Evolutionary conservation across 2,329 filamentous ascomycete genomes (phyloP).

Genomic region (Phyllosticta citribraziliensis): DNA sequence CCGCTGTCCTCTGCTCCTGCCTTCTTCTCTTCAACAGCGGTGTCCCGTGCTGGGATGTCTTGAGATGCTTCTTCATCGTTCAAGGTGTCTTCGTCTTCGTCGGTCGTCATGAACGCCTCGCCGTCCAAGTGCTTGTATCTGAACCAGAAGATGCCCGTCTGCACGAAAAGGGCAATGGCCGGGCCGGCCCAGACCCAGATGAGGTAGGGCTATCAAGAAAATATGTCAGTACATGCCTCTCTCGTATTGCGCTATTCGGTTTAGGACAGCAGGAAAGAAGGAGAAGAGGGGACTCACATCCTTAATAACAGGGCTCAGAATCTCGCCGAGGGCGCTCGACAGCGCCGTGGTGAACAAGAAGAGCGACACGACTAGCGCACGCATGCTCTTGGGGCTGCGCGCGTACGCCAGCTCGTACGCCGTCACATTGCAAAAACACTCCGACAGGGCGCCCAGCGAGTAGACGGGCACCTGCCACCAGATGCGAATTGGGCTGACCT

Average conservation of each 20-base stretch:
- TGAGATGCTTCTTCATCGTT: too few relatives aligned
- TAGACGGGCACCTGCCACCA: constrained; percentile 35
- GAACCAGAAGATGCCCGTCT: constrained; percentile 41
- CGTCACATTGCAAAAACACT: constrained; percentile 35
- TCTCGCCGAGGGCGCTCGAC: constrained; percentile 5
- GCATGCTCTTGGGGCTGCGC: constrained; percentile 33
- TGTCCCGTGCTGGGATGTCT: too few relatives aligned
- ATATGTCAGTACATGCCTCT: neutral
- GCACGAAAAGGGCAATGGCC: constrained; percentile 37
- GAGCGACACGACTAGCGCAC: constrained; percentile 32
- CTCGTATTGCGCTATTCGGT: too few relatives aligned
- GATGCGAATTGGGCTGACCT: constrained; percentile 31
- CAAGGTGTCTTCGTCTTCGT: neutral
- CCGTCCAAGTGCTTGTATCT: constrained; percentile 38
- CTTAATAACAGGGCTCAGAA: constrained; percentile 3
- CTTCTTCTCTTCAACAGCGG: too few relatives aligned
- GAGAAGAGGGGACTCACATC: neutral
- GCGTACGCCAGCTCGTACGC: constrained; percentile 38
- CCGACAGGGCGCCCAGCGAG: constrained; percentile 29
- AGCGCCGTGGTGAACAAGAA: constrained; percentile 27
- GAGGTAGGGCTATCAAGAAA: neutral
- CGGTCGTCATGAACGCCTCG: constrained; percentile 35
- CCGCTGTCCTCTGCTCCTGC: too few relatives aligned
- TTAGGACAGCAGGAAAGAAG: neutral
- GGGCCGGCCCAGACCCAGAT: constrained; percentile 36